Conservation (phyloP, 2,329 filamentous ascomycete species). For the Fusarium sterilihyphosum region DNA sequence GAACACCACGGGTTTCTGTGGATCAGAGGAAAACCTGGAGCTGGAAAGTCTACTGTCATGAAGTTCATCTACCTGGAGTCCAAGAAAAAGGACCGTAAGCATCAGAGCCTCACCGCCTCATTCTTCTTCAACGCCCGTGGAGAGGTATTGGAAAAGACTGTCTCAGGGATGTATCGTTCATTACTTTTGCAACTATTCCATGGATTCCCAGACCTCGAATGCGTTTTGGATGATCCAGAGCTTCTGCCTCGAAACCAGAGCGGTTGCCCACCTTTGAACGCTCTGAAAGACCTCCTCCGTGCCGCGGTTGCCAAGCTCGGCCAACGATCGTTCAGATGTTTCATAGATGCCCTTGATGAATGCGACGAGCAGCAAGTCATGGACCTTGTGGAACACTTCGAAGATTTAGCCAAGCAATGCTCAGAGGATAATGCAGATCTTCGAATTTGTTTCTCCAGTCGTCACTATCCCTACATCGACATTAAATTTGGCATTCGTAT, state of each 20-base stretch:
- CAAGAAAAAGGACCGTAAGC: neutral
- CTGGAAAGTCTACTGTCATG: constrained; percentile 59
- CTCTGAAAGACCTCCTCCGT: neutral
- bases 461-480: constrained; percentile 58
- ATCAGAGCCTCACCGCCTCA: constrained; percentile 43
- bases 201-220: constrained; percentile 46
- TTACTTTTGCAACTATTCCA: constrained; percentile 58
- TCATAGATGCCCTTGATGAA: constrained; percentile 60
- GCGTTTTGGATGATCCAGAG: constrained; percentile 41
- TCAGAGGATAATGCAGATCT: constrained; percentile 21
- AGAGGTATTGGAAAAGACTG: constrained; percentile 54
- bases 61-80: constrained; percentile 46
- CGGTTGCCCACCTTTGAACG: neutral
- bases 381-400: constrained; percentile 55
- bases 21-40: constrained; percentile 58
- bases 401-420: constrained; percentile 45
- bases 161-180: constrained; percentile 60
- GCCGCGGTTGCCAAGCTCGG: neutral
- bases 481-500: constrained; percentile 43
- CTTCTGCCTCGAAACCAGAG: rapidly evolving
- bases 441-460: constrained; percentile 56
- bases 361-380: constrained; percentile 54
- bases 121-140: constrained; percentile 65
- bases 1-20: constrained; percentile 52
- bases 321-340: neutral